Conservation (phyloP, 495 filamentous ascomycete species). For the Cudoniella acicularis region DNA sequence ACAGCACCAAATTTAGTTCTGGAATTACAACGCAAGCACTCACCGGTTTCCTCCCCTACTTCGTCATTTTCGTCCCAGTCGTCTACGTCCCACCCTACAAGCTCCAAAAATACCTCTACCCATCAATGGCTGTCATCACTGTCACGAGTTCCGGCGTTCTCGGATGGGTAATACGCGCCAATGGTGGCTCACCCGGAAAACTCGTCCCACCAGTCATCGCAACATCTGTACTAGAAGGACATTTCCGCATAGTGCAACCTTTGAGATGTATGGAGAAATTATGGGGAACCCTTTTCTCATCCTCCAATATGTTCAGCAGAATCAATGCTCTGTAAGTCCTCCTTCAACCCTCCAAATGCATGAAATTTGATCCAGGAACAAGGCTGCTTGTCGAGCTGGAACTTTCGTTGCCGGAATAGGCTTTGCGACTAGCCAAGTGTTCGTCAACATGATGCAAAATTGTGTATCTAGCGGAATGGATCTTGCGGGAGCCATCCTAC, state of each 20-base stretch:
- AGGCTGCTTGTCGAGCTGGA: slow-evolving; percentile 29
- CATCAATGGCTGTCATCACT: slow-evolving; percentile 17
- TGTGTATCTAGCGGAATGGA: slow-evolving; percentile 34
- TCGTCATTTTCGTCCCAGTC: slow-evolving; percentile 27
- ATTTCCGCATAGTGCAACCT: slow-evolving; percentile 27
- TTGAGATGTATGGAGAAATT: slow-evolving; percentile 27
- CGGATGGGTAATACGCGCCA: slow-evolving; percentile 28
- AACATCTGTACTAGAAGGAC: slow-evolving; percentile 10
- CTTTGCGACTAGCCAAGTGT: slow-evolving; percentile 25
- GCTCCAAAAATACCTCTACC: slow-evolving; percentile 27
- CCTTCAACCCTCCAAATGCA: no score
- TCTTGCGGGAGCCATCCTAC: slow-evolving; percentile 37
- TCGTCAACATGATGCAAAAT: slow-evolving; percentile 26
- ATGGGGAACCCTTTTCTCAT: slow-evolving; percentile 35
- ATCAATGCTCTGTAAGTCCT: no score
- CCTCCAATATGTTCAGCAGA: slow-evolving; percentile 26
- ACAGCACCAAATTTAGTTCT: no score
- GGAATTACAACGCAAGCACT: slow-evolving; percentile 28
- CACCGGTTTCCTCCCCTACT: slow-evolving; percentile 32
- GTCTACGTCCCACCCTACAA: slow-evolving; percentile 30
- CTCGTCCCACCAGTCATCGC: slow-evolving; percentile 19
- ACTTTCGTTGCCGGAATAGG: slow-evolving; percentile 40
- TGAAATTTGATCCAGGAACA: no score
- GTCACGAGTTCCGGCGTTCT: slow-evolving; percentile 29
- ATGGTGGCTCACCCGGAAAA: slow-evolving; percentile 26